These are phyloP conservation scores for Scheffersomyces cryptocercus DNA, from an alignment of 1,139 yeast genomes.

Conservation along the genomic window DNA sequence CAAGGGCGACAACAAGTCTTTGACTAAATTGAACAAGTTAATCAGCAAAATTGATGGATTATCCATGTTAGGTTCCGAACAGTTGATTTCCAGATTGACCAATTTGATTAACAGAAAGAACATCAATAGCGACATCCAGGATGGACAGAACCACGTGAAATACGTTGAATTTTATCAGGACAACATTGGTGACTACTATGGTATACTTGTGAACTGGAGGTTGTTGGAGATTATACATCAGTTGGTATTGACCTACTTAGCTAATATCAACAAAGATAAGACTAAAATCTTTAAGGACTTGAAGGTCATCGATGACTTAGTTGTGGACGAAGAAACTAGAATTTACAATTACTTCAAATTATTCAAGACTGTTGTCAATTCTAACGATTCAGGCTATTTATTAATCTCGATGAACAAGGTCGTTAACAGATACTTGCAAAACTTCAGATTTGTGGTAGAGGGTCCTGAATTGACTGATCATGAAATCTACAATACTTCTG, in stretches of 20 bases:
- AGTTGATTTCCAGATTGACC: conserved; percentile 27
- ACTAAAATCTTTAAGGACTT: conserved; percentile 25
- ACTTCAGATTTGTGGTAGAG: conserved; percentile 21
- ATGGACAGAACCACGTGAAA: conserved; percentile 31
- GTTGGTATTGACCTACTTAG: conserved; percentile 31
- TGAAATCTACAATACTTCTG: conserved; percentile 20
- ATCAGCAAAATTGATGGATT: conserved; percentile 36
- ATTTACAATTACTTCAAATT: conserved; percentile 23
- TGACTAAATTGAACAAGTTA: conserved; percentile 26
- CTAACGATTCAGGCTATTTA: conserved; percentile 23
- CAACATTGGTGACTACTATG: conserved; percentile 22
- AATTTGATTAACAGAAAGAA: conserved; percentile 25
- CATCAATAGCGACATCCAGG: conserved; percentile 25
- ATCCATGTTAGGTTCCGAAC: conserved; percentile 30
- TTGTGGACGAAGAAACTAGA: conserved; percentile 13
- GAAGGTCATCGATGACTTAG: conserved; percentile 20
- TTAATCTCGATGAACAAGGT: conserved; percentile 17
- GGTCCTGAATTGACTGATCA: conserved; percentile 35
- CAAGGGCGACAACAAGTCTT: conserved; percentile 24
- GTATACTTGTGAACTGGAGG: conserved; percentile 37
- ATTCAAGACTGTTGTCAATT: conserved; percentile 33
- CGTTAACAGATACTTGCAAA: conserved; percentile 20
- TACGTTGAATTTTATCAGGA: conserved; percentile 30
- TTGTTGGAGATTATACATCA: conserved; percentile 36
- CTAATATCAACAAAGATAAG: conserved; percentile 14